These are phyloP conservation scores for Yamadazyma triangularis DNA, from an alignment of 1,139 yeast species.

Conservation along the genomic window DNA sequence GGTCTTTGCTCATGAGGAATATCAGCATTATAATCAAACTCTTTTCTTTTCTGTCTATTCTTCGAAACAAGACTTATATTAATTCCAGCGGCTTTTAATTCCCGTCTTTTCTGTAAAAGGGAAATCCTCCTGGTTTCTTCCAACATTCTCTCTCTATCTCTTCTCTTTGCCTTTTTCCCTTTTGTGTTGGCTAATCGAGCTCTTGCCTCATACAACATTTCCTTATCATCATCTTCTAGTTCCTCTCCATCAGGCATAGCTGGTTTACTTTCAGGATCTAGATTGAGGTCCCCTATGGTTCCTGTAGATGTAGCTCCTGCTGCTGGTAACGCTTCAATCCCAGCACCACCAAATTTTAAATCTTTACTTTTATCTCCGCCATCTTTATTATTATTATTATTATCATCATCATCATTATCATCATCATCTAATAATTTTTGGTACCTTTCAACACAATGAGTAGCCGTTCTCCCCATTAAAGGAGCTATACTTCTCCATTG, in stretches of 20 bases:
- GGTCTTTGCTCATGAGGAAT: conserved; percentile 80
- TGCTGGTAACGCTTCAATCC: conserved; percentile 48
- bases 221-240: conserved; percentile 83
- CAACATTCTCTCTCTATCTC: conserved; percentile 76
- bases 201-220: conserved; percentile 90
- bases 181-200: conserved; percentile 90
- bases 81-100: conserved; percentile 81
- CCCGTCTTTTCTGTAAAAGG: conserved; percentile 74
- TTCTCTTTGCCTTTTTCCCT: conserved; percentile 92
- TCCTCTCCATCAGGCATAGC: conserved; percentile 79
- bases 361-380: no score
- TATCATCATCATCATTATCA: conserved; percentile 21
- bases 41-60: conserved; percentile 48
- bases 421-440: conserved; percentile 66
- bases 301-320: conserved; percentile 24
- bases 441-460: conserved; percentile 85
- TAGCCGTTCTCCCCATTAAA: conserved; percentile 77
- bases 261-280: conserved; percentile 75
- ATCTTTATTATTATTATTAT: no score
- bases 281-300: conserved; percentile 52
- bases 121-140: conserved; percentile 76
- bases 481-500: conserved; percentile 93
- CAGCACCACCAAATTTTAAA: conserved; percentile 47
- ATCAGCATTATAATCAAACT: conserved; percentile 79
- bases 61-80: conserved; percentile 48